Percentiles rank a stretch among this genome's conserved stretches.
Evolutionary conservation across 2,329 filamentous ascomycete genomes (phyloP).

Genomic region (Verticillium dahliae): DNA sequence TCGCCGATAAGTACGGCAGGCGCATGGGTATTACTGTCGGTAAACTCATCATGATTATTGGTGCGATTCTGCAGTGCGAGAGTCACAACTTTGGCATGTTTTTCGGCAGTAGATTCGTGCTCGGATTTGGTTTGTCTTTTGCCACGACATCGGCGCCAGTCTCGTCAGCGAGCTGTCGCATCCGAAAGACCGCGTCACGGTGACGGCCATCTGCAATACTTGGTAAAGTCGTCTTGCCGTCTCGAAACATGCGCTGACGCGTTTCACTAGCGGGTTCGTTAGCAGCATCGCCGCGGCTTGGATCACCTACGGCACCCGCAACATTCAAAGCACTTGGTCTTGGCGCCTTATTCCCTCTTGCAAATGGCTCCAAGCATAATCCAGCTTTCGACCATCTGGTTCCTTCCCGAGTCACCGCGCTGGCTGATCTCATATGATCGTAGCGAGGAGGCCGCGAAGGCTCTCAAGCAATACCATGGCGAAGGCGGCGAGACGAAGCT

Average conservation of each 20-base stretch:
- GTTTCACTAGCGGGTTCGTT: constrained; percentile 34
- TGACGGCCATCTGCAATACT: constrained; percentile 48
- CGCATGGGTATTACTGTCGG: constrained; percentile 22
- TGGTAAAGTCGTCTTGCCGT: neutral
- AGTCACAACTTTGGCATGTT: constrained; percentile 37
- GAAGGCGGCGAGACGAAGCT: constrained; percentile 46
- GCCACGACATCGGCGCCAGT: constrained; percentile 41
- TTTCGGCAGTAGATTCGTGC: constrained; percentile 42
- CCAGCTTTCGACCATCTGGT: constrained; percentile 30
- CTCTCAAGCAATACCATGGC: constrained; percentile 50
- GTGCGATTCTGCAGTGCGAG: constrained; percentile 23
- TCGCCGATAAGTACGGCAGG: constrained; percentile 22
- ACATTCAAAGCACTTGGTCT: constrained; percentile 28
- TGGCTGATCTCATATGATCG: constrained; percentile 54
- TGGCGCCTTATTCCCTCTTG: constrained; percentile 25
- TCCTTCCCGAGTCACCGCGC: constrained; percentile 56
- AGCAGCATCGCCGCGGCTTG: constrained; percentile 35
- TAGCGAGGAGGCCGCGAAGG: constrained; percentile 41
- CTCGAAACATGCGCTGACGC: neutral
- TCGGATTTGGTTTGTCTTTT: constrained; percentile 47
- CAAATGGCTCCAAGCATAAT: constrained; percentile 14
- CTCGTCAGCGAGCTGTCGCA: constrained; percentile 46
- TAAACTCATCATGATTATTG: constrained; percentile 22
- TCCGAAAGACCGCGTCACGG: constrained; percentile 43
- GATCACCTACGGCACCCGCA: constrained; percentile 34